Evolutionary conservation across 306 rosid genomes (phyloP), one percentile per base, ranked within the genome.

Genomic region (Malus orientalis): DNA sequence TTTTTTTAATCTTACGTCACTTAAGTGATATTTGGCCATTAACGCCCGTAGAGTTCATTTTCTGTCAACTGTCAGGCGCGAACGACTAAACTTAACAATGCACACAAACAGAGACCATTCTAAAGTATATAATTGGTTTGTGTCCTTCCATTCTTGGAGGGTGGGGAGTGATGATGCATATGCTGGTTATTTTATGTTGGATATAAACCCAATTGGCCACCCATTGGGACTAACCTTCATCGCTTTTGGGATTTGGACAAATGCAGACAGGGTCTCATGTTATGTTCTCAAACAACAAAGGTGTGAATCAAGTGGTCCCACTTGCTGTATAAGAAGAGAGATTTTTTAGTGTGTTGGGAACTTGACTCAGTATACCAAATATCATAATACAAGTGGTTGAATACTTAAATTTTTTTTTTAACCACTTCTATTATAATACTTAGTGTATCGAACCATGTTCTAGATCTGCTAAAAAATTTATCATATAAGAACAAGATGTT

Each of bases 261-360:
- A 29, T 54, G 60, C 9, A 66, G 80, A 71, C 49, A 49, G 62
- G 75, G 83, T 61, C 58, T 18, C 78, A 72, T 70, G 74, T 59
- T 74, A 36, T 69, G 76, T 27, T 57, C 73, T 29, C 76, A 80
- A 78, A 58, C 30, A 64, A 62, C 42, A 74, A 40, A 57, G 30
- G 66, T 4, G 70, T 11, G 60, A 40, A 67, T 59, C 60, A 67
- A 74, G 60, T 62, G 89, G 87, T 18, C 85, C 82, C 85, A 78
- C 15, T 13, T 63, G 30, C 45, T 70, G 60, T 66, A 74, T 55
- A 33, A 18, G 42, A 33, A 66, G 45, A 59, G 71, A 78, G 40
- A 38, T 38, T 7, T 38, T 38, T 7, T 38, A 8, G 42, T 38
- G 9, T 36, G 2, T 6, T 0, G 2, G 1, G 9, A 0, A 36